A percentile compares a stretch with the other conserved stretches of the same genome.
Evolutionary conservation across 2,329 filamentous ascomycete genomes (phyloP).

Genomic region (Escovopsis sp.): DNA sequence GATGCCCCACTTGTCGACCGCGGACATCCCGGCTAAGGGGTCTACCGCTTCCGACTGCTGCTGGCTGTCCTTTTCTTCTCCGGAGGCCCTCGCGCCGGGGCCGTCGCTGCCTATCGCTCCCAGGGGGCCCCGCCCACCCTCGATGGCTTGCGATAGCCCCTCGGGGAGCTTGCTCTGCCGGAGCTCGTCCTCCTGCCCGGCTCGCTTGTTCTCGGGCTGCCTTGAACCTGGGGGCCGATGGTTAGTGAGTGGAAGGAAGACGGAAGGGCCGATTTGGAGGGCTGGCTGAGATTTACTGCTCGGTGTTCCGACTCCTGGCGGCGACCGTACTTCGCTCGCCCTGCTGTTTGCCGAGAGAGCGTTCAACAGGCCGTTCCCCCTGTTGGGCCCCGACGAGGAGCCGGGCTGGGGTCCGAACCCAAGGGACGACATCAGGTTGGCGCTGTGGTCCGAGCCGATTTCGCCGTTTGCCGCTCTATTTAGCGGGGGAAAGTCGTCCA

Average conservation of each 20-base stretch:
- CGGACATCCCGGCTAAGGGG: slow-evolving; percentile 45
- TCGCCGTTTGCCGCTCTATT: slow-evolving; percentile 43
- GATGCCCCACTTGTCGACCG: slow-evolving; percentile 48
- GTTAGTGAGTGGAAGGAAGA: background rate
- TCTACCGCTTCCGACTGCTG: slow-evolving; percentile 35
- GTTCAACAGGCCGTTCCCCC: slow-evolving; percentile 48
- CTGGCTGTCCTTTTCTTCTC: slow-evolving; percentile 27
- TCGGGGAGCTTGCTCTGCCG: slow-evolving; percentile 20
- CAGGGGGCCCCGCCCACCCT: slow-evolving; percentile 25
- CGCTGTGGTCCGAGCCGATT: slow-evolving; percentile 38
- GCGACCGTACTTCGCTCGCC: slow-evolving; percentile 32
- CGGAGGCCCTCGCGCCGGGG: slow-evolving; percentile 22
- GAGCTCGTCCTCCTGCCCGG: slow-evolving; percentile 27
- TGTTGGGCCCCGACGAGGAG: slow-evolving; percentile 20
- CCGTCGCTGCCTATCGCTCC: slow-evolving; percentile 34
- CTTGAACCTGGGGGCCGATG: slow-evolving; percentile 16
- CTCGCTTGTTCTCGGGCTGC: slow-evolving; percentile 28
- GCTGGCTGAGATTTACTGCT: slow-evolving; percentile 1
- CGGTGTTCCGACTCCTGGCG: slow-evolving; percentile 25
- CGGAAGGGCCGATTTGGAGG: no score
- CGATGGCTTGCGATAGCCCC: slow-evolving; percentile 15
- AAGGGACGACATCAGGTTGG: slow-evolving; percentile 37
- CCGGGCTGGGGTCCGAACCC: slow-evolving; percentile 36
- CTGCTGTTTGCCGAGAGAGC: slow-evolving; percentile 46
- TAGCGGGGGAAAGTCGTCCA: slow-evolving; percentile 49